Percentiles rank a stretch among this genome's conserved stretches.
phyloP scores from a whole-genome alignment of 305 asterid species.

The Rubia tinctorum region DNA sequence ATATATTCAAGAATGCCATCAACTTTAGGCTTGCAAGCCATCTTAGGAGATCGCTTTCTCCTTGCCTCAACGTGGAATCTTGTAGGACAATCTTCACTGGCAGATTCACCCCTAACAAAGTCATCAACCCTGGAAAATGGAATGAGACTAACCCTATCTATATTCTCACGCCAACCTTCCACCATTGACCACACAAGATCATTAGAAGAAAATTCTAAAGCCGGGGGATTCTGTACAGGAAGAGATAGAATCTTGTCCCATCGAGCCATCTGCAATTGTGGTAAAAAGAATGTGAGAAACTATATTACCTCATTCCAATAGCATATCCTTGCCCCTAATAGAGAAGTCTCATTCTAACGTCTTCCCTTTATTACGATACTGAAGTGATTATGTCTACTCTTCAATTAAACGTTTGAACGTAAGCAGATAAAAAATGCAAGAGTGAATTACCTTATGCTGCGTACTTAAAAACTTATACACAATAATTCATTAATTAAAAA shows the following conservation, averaged over 20 bases:
- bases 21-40: constrained; percentile 76
- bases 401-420: no score
- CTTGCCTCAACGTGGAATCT: constrained; percentile 94
- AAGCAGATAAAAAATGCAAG: neutral
- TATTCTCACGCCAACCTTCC: constrained; percentile 91
- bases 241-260: constrained; percentile 95
- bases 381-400: neutral
- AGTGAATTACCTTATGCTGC: neutral
- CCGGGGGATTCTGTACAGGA: constrained; percentile 90
- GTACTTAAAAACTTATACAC: neutral
- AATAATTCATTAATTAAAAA: no score
- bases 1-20: constrained; percentile 95
- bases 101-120: constrained; percentile 89
- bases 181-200: constrained; percentile 92
- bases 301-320: no score
- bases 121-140: constrained; percentile 82
- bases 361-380: no score
- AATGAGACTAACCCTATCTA: constrained; percentile 76
- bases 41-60: constrained; percentile 61
- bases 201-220: constrained; percentile 68
- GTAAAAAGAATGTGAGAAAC: no score
- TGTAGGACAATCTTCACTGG: constrained; percentile 81
- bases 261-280: constrained; percentile 76
- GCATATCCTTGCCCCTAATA: no score
- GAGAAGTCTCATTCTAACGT: no score